Evolutionary conservation across 768 basidiomycete species (phyloP).

Genomic region (Tylopilus cervinicoccineus): DNA sequence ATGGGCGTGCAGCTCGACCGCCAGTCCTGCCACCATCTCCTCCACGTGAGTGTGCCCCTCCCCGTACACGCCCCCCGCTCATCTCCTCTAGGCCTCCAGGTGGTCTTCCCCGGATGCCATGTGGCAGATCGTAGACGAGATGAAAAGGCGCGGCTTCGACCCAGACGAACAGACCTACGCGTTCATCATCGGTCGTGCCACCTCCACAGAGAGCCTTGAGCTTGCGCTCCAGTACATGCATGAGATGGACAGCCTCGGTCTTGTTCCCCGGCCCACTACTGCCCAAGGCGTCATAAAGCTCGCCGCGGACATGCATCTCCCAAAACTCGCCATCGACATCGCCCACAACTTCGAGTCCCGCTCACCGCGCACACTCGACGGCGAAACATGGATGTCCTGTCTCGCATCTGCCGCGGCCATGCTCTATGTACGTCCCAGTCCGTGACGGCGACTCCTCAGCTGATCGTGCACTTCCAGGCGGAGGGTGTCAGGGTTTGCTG

Average conservation of each 20-base stretch:
- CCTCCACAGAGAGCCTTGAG: slow-evolving; percentile 53
- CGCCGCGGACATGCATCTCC: slow-evolving; percentile 49
- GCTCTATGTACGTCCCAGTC: slow-evolving; percentile 60
- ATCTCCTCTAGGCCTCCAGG: slow-evolving; percentile 42
- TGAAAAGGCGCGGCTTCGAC: slow-evolving; percentile 46
- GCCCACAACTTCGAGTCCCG: slow-evolving; percentile 55
- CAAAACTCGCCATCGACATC: slow-evolving; percentile 71
- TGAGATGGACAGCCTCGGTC: slow-evolving; percentile 49
- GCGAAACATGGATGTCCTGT: slow-evolving; percentile 60
- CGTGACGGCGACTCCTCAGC: background rate
- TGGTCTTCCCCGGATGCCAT: slow-evolving; percentile 35
- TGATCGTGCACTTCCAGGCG: slow-evolving; percentile 37
- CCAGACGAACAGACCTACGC: slow-evolving; percentile 55
- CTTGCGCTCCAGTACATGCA: slow-evolving; percentile 57
- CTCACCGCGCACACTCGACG: slow-evolving; percentile 50
- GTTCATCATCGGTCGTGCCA: slow-evolving; percentile 46
- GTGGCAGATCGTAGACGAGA: slow-evolving; percentile 50
- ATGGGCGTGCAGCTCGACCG: slow-evolving; percentile 46
- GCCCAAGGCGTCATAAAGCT: slow-evolving; percentile 50
- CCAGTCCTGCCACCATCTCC: slow-evolving; percentile 53
- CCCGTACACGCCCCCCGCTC: slow-evolving; percentile 1
- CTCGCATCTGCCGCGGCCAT: slow-evolving; percentile 59
- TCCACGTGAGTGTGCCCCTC: slow-evolving; percentile 44
- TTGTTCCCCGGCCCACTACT: slow-evolving; percentile 48
- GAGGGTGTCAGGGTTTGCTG: slow-evolving; percentile 66